Percentiles rank a stretch among this genome's conserved stretches.
phyloP scores from a whole-genome alignment of 1,284 basidiomycete species.

The Sanghuangporus sanghuang region DNA sequence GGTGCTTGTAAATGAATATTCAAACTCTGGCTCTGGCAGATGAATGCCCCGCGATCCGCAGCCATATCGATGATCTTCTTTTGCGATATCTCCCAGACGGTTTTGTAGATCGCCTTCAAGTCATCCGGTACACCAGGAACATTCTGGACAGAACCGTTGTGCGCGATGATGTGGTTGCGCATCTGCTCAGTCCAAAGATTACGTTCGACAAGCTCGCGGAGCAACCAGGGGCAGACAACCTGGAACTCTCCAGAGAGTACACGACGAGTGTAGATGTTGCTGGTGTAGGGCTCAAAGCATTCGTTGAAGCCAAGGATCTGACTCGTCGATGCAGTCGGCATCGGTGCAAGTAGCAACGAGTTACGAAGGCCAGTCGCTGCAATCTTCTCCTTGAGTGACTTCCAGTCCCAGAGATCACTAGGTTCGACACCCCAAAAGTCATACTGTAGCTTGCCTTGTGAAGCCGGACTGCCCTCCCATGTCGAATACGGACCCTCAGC shows the following conservation, averaged over 20 bases:
- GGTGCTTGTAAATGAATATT: slow-evolving; percentile 94
- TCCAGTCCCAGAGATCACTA: slow-evolving; percentile 95
- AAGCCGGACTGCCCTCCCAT: slow-evolving; percentile 88
- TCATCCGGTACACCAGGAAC: slow-evolving; percentile 84
- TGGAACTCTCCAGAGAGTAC: slow-evolving; percentile 99
- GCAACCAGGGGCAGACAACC: slow-evolving; percentile 97
- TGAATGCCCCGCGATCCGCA: slow-evolving; percentile 97
- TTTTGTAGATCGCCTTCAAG: slow-evolving; percentile 96
- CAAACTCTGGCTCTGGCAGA: slow-evolving; percentile 90
- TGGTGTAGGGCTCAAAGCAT: slow-evolving; percentile 96
- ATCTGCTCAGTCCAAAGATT: slow-evolving; percentile 97
- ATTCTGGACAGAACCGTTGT: slow-evolving; percentile 93
- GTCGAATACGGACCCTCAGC: slow-evolving; percentile 86
- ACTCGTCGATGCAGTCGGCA: slow-evolving; percentile 98
- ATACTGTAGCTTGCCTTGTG: slow-evolving; percentile 86
- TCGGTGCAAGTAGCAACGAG: slow-evolving; percentile 92
- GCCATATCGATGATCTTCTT: slow-evolving; percentile 98
- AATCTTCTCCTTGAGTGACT: slow-evolving; percentile 83
- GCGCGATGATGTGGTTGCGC: slow-evolving; percentile 99
- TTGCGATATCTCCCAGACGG: slow-evolving; percentile 99
- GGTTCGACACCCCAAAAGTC: slow-evolving; percentile 96
- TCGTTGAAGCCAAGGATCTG: slow-evolving; percentile 99
- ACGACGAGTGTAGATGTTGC: slow-evolving; percentile 98
- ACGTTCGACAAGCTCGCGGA: slow-evolving; percentile 94
- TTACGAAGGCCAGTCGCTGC: slow-evolving; percentile 86